phyloP scores from a whole-genome alignment of 805 yeast genomes.

The Grigorovia humatica region DNA sequence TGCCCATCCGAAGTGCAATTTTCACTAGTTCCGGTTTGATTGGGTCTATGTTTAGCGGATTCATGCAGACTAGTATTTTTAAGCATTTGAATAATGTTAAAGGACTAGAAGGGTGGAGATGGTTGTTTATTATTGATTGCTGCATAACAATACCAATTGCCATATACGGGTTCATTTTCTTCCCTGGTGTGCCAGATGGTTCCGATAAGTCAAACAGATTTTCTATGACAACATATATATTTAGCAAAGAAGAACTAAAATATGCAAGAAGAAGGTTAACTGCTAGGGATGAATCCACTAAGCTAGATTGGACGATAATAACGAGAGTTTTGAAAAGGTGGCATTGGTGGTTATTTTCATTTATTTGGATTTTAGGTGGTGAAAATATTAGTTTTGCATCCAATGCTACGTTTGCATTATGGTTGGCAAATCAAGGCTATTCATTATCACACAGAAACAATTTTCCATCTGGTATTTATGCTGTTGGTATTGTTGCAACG shows the following conservation, averaged over 20 bases:
- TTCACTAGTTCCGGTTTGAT: slow-evolving; percentile 45
- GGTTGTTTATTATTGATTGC: slow-evolving; percentile 59
- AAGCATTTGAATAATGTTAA: slow-evolving; percentile 34
- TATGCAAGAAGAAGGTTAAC: slow-evolving; percentile 36
- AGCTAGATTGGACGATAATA: slow-evolving; percentile 31
- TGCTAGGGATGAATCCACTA: slow-evolving; percentile 30
- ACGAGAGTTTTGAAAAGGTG: slow-evolving; percentile 41
- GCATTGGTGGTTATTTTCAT: slow-evolving; percentile 47
- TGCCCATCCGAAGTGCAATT: slow-evolving; percentile 42
- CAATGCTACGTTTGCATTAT: slow-evolving; percentile 39
- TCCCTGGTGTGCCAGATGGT: slow-evolving; percentile 49
- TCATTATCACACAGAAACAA: slow-evolving; percentile 38
- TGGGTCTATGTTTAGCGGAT: slow-evolving; percentile 45
- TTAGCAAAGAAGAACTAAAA: slow-evolving; percentile 32
- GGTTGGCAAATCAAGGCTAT: slow-evolving; percentile 35
- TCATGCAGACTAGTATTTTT: slow-evolving; percentile 48
- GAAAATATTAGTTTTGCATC: slow-evolving; percentile 38
- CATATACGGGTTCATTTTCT: slow-evolving; percentile 43
- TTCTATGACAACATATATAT: slow-evolving; percentile 27
- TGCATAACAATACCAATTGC: slow-evolving; percentile 48
- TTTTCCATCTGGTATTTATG: slow-evolving; percentile 46
- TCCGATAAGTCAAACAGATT: slow-evolving; percentile 10
- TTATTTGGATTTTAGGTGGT: slow-evolving; percentile 44
- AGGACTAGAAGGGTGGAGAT: slow-evolving; percentile 56
- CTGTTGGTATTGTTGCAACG: slow-evolving; percentile 40